Base-by-base conservation (phyloP, 1,139 yeast species). In the Suhomyces anneliseae region DNA sequence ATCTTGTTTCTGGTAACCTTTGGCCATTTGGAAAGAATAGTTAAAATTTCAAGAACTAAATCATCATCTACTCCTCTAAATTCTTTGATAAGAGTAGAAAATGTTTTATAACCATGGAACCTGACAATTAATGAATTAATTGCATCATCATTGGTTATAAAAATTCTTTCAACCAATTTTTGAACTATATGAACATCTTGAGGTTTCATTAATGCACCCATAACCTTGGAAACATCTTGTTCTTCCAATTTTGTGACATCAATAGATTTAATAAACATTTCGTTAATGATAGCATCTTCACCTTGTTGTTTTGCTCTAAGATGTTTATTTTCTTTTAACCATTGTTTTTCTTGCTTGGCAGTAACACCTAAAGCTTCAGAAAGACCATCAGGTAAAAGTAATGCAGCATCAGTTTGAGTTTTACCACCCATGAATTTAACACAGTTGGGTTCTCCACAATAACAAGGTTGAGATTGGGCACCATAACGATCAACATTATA, bases 401-500 rank as follows among this genome's bases (percentile, higher is more conserved):
- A 77, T 2, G 93, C 92, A 27, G 93, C 89, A 57, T 89, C 95
- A 1, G 98, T 90, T 69, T 93, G 98, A 3, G 96, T 90, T 66
- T 90, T 92, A 39, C 99, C 98, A 54, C 99, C 99, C 74, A 93
- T 82, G 53, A 87, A 84, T 32, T 97, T 96, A 40, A 90, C 78
- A 76, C 99, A 93, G 66, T 89, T 92, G 27, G 87, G 78, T 54
- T 92, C 96, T 2, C 96, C 97, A 70, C 99, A 93, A 67, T 87
- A 88, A 67, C 99, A 93, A 26, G 90, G 88, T 68, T 93, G 98
- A 7, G 95, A 90, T 53, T 84, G 85, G 1, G 97, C 95, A 27
- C 99, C 99, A 65, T 90, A 93, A 51, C 99, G 76, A 66, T 93
- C 99, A 27, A 93, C 98, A 61, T 93, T 93, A 66, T 93, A 93